A percentile compares a stretch with the other conserved stretches of the same genome.
Conservation (phyloP, 2,329 filamentous ascomycete species). For the Sporothrix brasiliensis region DNA sequence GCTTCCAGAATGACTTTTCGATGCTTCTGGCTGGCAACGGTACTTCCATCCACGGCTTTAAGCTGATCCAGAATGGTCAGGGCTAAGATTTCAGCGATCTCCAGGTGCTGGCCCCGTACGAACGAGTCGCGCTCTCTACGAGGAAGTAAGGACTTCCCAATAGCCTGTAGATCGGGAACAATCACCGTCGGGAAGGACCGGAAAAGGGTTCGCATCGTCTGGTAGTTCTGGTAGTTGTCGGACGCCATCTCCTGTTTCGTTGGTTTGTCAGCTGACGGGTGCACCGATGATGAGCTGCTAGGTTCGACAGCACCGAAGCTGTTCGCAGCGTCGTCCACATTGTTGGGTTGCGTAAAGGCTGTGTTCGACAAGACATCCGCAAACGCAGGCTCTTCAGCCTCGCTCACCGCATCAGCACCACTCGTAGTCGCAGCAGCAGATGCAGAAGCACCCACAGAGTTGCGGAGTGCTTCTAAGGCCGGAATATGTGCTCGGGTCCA, state of each 20-base stretch:
- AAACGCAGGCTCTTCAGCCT: conserved; percentile 30
- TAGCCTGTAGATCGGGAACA: conserved; percentile 80
- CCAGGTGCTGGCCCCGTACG: conserved; percentile 56
- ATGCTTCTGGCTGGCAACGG: conserved; percentile 71
- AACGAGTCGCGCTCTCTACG: conserved; percentile 71
- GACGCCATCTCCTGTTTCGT: conserved; percentile 49
- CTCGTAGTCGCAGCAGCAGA: not conserved
- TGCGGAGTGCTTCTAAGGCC: conserved; percentile 24
- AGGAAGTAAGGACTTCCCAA: conserved; percentile 79
- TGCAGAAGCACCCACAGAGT: not conserved
- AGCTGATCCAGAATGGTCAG: conserved; percentile 71
- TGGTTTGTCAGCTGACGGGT: conserved; percentile 43
- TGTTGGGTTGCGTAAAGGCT: conserved; percentile 35
- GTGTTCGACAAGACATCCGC: conserved; percentile 29
- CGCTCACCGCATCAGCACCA: not conserved
- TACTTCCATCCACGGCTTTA: conserved; percentile 51
- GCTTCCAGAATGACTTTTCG: conserved; percentile 80
- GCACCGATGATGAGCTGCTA: not conserved
- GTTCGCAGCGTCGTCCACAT: conserved; percentile 33
- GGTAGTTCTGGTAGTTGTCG: conserved; percentile 69
- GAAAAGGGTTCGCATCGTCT: conserved; percentile 74
- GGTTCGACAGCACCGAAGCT: not conserved
- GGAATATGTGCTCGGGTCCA: conserved; percentile 51
- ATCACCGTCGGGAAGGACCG: conserved; percentile 77
- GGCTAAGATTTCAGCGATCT: conserved; percentile 68